Evolutionary conservation across 2,329 filamentous ascomycete genomes (phyloP).

Genomic region (Fusarium sp.): DNA sequence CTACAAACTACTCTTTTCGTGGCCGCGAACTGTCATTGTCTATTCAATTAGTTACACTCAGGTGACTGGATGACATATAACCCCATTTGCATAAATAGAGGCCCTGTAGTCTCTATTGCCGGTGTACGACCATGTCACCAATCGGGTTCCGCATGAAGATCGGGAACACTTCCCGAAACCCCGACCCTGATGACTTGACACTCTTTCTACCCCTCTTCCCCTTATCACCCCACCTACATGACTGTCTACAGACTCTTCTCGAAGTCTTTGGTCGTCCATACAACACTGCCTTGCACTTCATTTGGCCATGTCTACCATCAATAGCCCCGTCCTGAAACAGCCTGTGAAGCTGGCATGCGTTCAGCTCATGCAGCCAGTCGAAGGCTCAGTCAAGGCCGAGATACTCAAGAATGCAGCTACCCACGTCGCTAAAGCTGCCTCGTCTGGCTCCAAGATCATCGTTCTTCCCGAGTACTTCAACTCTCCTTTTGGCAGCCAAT

Average conservation of each 20-base stretch:
- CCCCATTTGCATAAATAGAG: fast-evolving
- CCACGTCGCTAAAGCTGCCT: conserved; percentile 81
- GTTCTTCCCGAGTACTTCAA: conserved; percentile 98
- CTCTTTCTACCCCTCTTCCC: not conserved
- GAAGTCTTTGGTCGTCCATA: not conserved
- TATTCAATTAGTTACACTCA: not conserved
- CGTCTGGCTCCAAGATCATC: conserved; percentile 78
- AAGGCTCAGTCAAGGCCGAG: conserved; percentile 78
- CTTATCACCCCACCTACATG: not conserved
- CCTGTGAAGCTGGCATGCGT: conserved; percentile 79
- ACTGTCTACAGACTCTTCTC: fast-evolving
- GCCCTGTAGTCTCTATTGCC: not conserved
- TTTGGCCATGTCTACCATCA: not conserved
- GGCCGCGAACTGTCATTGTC: not conserved
- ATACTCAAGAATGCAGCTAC: conserved; percentile 81
- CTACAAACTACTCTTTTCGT: not conserved
- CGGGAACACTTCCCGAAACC: not conserved
- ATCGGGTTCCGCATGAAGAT: not conserved
- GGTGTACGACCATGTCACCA: not conserved
- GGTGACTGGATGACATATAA: not conserved
- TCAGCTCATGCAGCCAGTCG: conserved; percentile 81
- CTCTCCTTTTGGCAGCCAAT: conserved; percentile 87
- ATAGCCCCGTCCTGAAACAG: conserved; percentile 66
- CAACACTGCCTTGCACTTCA: too few species aligned
- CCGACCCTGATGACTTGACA: not conserved